Conservation (phyloP, 2,329 filamentous ascomycete genomes). For the Rutstroemia sp. region DNA sequence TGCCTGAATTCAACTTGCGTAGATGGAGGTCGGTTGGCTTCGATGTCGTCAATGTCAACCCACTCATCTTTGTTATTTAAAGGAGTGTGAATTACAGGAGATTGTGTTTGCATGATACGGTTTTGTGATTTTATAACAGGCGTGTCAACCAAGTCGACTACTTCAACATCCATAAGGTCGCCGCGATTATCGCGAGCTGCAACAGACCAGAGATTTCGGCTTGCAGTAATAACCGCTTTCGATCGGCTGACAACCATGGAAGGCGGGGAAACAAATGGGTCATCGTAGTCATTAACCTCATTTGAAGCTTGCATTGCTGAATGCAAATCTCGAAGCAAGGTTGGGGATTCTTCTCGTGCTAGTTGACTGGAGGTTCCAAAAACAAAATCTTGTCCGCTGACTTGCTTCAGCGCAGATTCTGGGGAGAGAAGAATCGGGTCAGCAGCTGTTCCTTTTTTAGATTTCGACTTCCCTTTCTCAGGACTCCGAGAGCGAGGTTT, state of each 20-base stretch:
- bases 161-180: constrained; percentile 46
- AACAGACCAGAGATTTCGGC: constrained; percentile 57
- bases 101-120: constrained; percentile 2
- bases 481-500: constrained; percentile 22
- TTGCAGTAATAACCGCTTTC: constrained; percentile 9
- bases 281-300: constrained; percentile 27
- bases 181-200: constrained; percentile 61
- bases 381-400: constrained; percentile 65
- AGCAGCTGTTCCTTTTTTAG: constrained; percentile 30
- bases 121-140: constrained; percentile 11
- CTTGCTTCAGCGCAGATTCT: constrained; percentile 55
- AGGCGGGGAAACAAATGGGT: constrained; percentile 31
- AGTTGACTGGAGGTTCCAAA: constrained; percentile 86
- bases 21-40: constrained; percentile 1
- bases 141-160: constrained; percentile 48
- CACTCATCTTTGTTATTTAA: constrained; percentile 17
- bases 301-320: constrained; percentile 55
- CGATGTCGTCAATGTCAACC: constrained; percentile 22
- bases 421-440: constrained; percentile 58
- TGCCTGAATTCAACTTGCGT: constrained; percentile 3
- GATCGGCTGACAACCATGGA: constrained; percentile 3
- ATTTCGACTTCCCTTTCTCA: constrained; percentile 28
- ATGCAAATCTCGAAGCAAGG: constrained; percentile 55
- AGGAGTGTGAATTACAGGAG: neutral
- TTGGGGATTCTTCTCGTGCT: constrained; percentile 63